Conservation (phyloP, 2,329 filamentous ascomycete species). For the Monilinia aucupariae region DNA sequence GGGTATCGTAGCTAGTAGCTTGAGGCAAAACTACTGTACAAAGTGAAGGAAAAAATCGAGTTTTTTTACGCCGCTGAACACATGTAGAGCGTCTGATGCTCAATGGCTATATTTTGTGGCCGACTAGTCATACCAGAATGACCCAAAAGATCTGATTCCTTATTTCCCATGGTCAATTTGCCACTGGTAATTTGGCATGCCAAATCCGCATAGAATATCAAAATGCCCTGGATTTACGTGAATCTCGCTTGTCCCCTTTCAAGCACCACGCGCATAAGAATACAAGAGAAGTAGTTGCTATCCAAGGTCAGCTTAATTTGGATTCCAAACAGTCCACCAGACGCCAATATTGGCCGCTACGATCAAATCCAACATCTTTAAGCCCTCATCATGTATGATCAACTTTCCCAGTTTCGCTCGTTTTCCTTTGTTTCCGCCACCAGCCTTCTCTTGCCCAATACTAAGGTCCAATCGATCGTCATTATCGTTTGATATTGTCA, state of each 20-base stretch:
- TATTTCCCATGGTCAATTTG: background rate
- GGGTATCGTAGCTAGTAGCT: background rate
- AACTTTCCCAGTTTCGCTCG: slow-evolving; percentile 91
- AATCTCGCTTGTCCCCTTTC: background rate
- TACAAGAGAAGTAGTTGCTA: background rate
- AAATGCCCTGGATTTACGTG: background rate
- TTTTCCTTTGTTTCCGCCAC: slow-evolving; percentile 79
- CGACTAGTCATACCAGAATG: background rate
- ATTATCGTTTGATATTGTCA: slow-evolving; percentile 19
- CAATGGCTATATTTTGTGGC: background rate
- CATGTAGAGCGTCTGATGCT: slow-evolving; percentile 1
- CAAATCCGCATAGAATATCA: background rate
- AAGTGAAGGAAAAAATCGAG: background rate
- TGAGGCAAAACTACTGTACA: background rate
- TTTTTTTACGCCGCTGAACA: background rate
- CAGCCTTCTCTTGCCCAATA: slow-evolving; percentile 75
- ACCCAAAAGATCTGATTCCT: background rate
- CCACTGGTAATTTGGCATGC: background rate
- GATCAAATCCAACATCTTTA: slow-evolving; percentile 92
- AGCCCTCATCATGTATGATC: slow-evolving; percentile 79
- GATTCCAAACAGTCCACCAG: slow-evolving; percentile 86
- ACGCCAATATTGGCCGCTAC: slow-evolving; percentile 87
- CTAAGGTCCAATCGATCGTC: slow-evolving; percentile 60
- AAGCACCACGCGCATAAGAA: background rate
- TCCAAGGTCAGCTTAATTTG: background rate